Evolutionary conservation across 148 eudicot genomes (phyloP), one percentile per base, ranked within the genome.

Genomic region (Silene conica): DNA sequence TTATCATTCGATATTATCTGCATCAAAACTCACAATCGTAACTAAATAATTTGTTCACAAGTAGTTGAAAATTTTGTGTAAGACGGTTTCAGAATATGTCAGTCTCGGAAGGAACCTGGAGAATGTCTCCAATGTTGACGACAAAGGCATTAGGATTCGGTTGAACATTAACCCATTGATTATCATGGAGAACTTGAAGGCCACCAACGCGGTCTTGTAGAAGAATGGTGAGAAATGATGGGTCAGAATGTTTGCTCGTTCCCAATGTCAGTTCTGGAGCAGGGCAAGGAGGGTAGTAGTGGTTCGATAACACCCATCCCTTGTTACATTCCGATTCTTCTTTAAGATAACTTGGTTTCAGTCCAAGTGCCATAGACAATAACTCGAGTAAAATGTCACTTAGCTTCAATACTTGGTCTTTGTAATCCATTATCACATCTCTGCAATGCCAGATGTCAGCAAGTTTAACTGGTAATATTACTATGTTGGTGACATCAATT

Each of bases 311-410:
- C 13, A 52, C 8, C 5, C 79, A 70, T n/a, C 88, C 87, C 34
- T 87, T 73, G 1, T 63, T 75, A 59, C 85, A 79, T 0, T 48
- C 85, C 21, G 57, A 20, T 78, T 76, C 68, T 18, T 78, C 79
- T 8, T 62, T 77, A 9, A 89, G 71, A 74, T 80, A 80, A 19
- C 70, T 70, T 10, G 82, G 71, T 13, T 78, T 41, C 8, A 89
- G 84, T n/a, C 86, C 88, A 69, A 86, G 79, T 38, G 81, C 87
- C 77, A 81, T 83, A 0, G 92, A 86, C 16, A 87, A 59, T 34
- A 89, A 18, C 71, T 80, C 86, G 20, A 87, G 72, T 41, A 89
- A 31, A 50, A 50, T 50, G 55, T 50, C 55, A 50, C 55, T 50
- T 50, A 50, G 55, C 1, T 50, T 50, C 55, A 50, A 3, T 1